These are phyloP conservation scores for Penicillium cataractarum DNA, from an alignment of 495 filamentous ascomycete species.

Conservation along the genomic window DNA sequence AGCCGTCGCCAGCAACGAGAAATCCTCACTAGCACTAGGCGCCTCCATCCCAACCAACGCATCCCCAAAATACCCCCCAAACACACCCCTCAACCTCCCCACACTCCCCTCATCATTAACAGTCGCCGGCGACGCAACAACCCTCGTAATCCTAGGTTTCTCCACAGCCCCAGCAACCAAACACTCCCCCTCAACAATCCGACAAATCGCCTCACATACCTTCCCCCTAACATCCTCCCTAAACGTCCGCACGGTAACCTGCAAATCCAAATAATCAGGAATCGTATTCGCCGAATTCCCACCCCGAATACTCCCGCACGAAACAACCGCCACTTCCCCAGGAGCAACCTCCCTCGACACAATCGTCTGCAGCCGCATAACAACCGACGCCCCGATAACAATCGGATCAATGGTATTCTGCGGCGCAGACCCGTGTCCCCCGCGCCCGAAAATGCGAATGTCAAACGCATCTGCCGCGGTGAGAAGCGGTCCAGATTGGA, in stretches of 20 bases:
- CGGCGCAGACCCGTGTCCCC: slow-evolving; percentile 56
- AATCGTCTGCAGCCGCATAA: slow-evolving; percentile 59
- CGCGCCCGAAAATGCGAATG: slow-evolving; percentile 52
- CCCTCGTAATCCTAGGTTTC: slow-evolving; percentile 43
- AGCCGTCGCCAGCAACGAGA: slow-evolving; percentile 56
- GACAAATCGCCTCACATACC: slow-evolving; percentile 48
- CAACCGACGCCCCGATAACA: slow-evolving; percentile 53
- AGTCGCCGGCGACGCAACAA: slow-evolving; percentile 49
- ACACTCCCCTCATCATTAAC: slow-evolving; percentile 55
- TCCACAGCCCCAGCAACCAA: slow-evolving; percentile 43
- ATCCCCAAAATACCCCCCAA: slow-evolving; percentile 48
- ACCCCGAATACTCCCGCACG: slow-evolving; percentile 54
- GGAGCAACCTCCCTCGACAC: slow-evolving; percentile 57
- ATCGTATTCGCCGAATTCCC: slow-evolving; percentile 59
- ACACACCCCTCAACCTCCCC: slow-evolving; percentile 40
- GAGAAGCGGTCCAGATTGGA: slow-evolving; percentile 31
- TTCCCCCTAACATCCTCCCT: slow-evolving; percentile 41
- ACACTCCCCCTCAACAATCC: slow-evolving; percentile 59
- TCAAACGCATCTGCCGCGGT: slow-evolving; percentile 48
- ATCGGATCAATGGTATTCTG: slow-evolving; percentile 60
- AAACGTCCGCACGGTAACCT: slow-evolving; percentile 53
- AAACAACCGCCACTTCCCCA: slow-evolving; percentile 56
- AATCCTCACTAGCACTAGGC: slow-evolving; percentile 56
- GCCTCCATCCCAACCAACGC: slow-evolving; percentile 29
- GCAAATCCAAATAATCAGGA: slow-evolving; percentile 49